Base-by-base conservation (phyloP, 23 red algal species). In the Chondrus crispus region DNA sequence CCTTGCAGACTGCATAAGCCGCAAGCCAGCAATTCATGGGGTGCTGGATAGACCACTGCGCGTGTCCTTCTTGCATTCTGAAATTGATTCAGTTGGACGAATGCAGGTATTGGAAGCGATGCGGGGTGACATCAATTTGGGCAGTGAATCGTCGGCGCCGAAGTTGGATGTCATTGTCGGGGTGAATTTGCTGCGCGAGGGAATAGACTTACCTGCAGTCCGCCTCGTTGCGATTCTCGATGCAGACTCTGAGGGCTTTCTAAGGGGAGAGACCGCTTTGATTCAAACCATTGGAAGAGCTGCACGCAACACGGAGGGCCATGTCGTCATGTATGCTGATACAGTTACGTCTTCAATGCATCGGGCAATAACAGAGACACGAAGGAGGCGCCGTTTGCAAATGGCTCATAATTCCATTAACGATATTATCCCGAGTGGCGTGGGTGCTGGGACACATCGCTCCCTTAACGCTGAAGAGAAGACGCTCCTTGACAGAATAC, bases 201-300 rank as follows among this genome's bases (percentile, higher is more conserved):
- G 95, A 22, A 70, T 98, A 11, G 95, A 98, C 28, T 44, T 98
- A 2, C 95, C 95, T n/a, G 76, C 74, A 3, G 90, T 94, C 52
- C 84, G 85, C 58, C 80, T 98, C 10, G 95, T 98, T 72, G 91
- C 87, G n/a, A 98, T 98, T 39, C 79, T 98, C 39, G 95, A 98
- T 55, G 95, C 95, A 30, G 95, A 98, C 42, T 94, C 88, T 72
- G 88, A 98, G 53, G 95, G 95, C 11, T 98, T 98, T 64, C 80
- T 98, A 47, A 87, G 95, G 18, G 90, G 91, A 36, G 88, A 94
- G 75, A 94, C 90, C 14, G 75, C 91, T 7, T 91, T 98, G 2
- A 91, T 98, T 86, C 95, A 98, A 51, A 98, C 82, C 37, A 95
- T 98, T 26, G 95, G 95, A 24, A 84, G 95, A 24, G 95, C 95